Evolutionary conservation across 1,139 yeast species (phyloP).

Genomic region (Wickerhamomyces sp.): DNA sequence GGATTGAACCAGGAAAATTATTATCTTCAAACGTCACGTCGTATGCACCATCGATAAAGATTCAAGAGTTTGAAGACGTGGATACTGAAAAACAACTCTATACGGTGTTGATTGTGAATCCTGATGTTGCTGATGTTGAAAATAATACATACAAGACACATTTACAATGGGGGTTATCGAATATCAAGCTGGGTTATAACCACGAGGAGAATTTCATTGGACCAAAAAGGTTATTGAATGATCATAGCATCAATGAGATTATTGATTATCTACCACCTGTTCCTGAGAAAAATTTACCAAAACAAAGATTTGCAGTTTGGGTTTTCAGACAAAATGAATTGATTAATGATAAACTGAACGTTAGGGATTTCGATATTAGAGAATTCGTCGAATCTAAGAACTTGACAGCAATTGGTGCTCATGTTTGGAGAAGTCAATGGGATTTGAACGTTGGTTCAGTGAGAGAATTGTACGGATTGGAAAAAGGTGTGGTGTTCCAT

Average conservation of each 20-base stretch:
- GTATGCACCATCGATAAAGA: constrained; percentile 67
- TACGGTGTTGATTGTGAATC: constrained; percentile 79
- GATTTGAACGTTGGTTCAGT: constrained; percentile 70
- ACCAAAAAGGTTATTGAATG: constrained; percentile 30
- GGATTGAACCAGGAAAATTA: constrained; percentile 75
- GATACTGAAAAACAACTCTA: constrained; percentile 43
- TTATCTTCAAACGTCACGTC: constrained; percentile 70
- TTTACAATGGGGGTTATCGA: constrained; percentile 73
- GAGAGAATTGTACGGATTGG: constrained; percentile 67
- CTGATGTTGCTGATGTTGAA: constrained; percentile 80
- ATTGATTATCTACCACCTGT: constrained; percentile 74
- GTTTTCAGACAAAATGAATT: constrained; percentile 65
- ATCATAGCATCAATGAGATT: constrained; percentile 34
- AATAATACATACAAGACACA: constrained; percentile 67
- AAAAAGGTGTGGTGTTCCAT: constrained; percentile 68
- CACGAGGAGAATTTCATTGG: constrained; percentile 60
- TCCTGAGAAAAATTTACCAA: constrained; percentile 83
- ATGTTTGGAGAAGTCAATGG: constrained; percentile 83
- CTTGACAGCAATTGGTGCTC: constrained; percentile 81
- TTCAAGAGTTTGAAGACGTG: constrained; percentile 67
- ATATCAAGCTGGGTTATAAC: constrained; percentile 56
- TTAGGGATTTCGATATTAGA: constrained; percentile 65
- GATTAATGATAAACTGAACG: constrained; percentile 19
- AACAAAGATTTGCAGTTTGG: constrained; percentile 86
- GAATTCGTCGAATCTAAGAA: constrained; percentile 48